Evolutionary conservation across 495 filamentous ascomycete species (phyloP), one percentile per base, ranked within the genome.

Genomic region (Neurospora tetrasperma): DNA sequence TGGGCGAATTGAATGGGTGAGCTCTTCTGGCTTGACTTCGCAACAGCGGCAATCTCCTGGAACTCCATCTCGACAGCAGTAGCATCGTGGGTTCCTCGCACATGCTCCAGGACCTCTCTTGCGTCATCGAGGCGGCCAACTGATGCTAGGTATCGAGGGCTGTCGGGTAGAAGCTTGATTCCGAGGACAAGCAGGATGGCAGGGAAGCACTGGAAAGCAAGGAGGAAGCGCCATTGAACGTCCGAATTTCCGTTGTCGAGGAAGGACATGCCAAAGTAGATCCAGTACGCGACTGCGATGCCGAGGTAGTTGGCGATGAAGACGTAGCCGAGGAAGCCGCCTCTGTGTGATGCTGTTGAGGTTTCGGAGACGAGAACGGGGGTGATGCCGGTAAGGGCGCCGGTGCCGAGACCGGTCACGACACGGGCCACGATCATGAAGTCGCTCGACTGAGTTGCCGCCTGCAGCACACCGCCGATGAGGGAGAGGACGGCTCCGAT

Each of bases 221-320:
- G 82, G 10, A 86, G 77, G 43, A 89, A 88, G 5, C 88, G 81
- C 54, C 54, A 62, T 20, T 62, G 54, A 14, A 87, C 87, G 87
- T 76, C 86, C 76, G 59, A 89, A 14, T 69, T 78, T 44, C 84
- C 85, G 71, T 84, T 77, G 70, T 87, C 76, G 74, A 88, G 78
- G 71, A 85, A 87, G 14, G 86, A 82, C 59, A 89, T 75, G 48
- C 87, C 86, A 73, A 89, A 90, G 23, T 86, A 86, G 72, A 90
- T 81, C 89, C 88, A 90, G 79, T 90, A 90, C 9, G 88, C 88
- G 40, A 90, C 78, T 4, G 85, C 84, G 41, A 91, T 88, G 70
- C 88, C 88, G 12, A 89, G 80, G 74, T 88, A 86, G 74, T 86
- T 87, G 8, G 85, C 85, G 73, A 88, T 87, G 78, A 89, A 88